These are phyloP conservation scores for Malassezia yamatoensis DNA, from an alignment of 1,284 basidiomycete species.

Conservation along the genomic window DNA sequence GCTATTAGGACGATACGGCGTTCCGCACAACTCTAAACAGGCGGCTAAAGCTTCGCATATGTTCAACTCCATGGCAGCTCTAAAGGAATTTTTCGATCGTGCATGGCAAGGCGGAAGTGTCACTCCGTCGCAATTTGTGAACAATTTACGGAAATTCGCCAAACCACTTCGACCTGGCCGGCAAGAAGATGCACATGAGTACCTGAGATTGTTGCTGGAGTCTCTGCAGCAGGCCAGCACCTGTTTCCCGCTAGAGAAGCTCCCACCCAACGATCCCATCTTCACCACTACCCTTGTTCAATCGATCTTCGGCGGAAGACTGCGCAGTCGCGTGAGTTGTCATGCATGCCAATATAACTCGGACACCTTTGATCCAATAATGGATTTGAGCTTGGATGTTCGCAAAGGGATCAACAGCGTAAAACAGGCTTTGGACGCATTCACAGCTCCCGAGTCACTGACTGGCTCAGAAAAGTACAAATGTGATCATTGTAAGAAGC, in stretches of 20 bases:
- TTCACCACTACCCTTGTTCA: slow-evolving; percentile 89
- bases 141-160: slow-evolving; percentile 60
- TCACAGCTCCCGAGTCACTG: slow-evolving; percentile 70
- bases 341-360: slow-evolving; percentile 71
- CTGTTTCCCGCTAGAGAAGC: slow-evolving; percentile 61
- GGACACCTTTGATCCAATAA: slow-evolving; percentile 90
- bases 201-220: slow-evolving; percentile 87
- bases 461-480: slow-evolving; percentile 92
- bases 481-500: slow-evolving; percentile 88
- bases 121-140: slow-evolving; percentile 29
- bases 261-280: slow-evolving; percentile 51
- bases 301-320: slow-evolving; percentile 78
- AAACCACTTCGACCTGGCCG: slow-evolving; percentile 79
- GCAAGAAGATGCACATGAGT: slow-evolving; percentile 98
- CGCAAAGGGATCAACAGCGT: slow-evolving; percentile 57
- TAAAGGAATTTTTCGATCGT: slow-evolving; percentile 58
- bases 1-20: slow-evolving; percentile 48
- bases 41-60: slow-evolving; percentile 51
- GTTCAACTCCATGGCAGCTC: slow-evolving; percentile 34
- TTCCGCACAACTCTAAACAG: slow-evolving; percentile 20
- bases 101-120: slow-evolving; percentile 20
- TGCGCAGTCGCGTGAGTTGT: slow-evolving; percentile 90
- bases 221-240: slow-evolving; percentile 77
- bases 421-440: slow-evolving; percentile 68
- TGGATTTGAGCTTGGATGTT: slow-evolving; percentile 61